Evolutionary conservation across 345 rosid species (phyloP).

Genomic region (Camelina laxa): DNA sequence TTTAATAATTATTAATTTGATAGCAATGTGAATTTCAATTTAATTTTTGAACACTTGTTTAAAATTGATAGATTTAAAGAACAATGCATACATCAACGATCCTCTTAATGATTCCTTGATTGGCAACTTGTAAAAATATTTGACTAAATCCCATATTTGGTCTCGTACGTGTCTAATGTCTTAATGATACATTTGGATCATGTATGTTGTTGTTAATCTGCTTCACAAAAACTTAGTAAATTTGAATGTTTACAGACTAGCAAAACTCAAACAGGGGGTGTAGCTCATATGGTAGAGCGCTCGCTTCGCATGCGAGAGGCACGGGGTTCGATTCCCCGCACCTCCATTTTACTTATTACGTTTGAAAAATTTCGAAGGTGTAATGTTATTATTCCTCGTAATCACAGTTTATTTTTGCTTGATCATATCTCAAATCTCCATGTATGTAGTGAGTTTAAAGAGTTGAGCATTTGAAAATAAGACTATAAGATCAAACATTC

Average conservation of each 20-base stretch:
- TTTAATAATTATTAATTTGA: neutral
- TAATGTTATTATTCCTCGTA: neutral
- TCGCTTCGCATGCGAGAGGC: constrained; percentile 96
- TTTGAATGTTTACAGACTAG: neutral
- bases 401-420: neutral
- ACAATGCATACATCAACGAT: neutral
- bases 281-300: constrained; percentile 65
- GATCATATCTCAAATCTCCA: neutral
- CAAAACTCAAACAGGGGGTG: neutral
- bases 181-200: neutral
- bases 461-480: constrained; percentile 4
- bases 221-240: neutral
- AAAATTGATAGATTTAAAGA: neutral
- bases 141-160: neutral
- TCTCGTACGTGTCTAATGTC: neutral
- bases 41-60: neutral
- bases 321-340: constrained; percentile 88
- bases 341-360: constrained; percentile 49
- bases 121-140: neutral
- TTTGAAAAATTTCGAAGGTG: neutral
- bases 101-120: neutral
- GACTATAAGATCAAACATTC: constrained; percentile 28
- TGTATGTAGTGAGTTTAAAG: neutral
- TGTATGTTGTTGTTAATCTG: neutral
- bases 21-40: neutral